phyloP scores from a whole-genome alignment of 2,329 filamentous ascomycete genomes.

The Amauroascus niger region DNA sequence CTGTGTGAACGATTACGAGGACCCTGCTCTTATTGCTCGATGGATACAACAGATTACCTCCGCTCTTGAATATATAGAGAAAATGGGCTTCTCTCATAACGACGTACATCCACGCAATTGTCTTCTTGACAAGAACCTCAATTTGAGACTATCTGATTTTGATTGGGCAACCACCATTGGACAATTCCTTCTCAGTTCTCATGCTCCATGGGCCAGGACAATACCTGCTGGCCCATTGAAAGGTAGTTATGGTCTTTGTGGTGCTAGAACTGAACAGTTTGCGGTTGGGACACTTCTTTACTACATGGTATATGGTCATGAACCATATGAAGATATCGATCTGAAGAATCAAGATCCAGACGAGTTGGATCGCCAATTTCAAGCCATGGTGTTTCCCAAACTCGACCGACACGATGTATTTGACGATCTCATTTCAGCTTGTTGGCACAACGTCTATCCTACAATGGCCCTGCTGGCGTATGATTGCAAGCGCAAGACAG shows the following conservation, averaged over 20 bases:
- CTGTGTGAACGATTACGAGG: constrained; percentile 16
- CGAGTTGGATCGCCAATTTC: constrained; percentile 15
- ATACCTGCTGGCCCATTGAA: constrained; percentile 16
- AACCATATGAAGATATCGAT: constrained; percentile 15
- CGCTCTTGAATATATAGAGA: constrained; percentile 18
- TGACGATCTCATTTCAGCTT: constrained; percentile 18
- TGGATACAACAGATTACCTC: constrained; percentile 18
- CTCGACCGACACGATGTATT: constrained; percentile 17
- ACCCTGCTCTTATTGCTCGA: constrained; percentile 17
- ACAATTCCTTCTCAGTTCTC: constrained; percentile 13
- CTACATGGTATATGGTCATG: constrained; percentile 20
- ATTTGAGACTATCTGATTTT: constrained; percentile 17
- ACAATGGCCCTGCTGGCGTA: constrained; percentile 19
- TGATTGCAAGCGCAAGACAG: constrained; percentile 19
- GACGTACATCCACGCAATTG: constrained; percentile 13
- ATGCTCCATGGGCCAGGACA: constrained; percentile 15
- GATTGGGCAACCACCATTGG: constrained; percentile 17
- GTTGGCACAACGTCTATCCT: constrained; percentile 21
- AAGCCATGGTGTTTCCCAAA: constrained; percentile 18
- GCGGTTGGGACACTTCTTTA: constrained; percentile 18
- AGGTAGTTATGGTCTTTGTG: constrained; percentile 19
- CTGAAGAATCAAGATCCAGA: neutral
- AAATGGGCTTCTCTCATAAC: constrained; percentile 18
- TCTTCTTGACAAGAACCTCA: constrained; percentile 16
- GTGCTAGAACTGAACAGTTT: constrained; percentile 20